These are phyloP conservation scores for Jacaranda copaia DNA, from an alignment of 257 asterid species.

Conservation along the genomic window DNA sequence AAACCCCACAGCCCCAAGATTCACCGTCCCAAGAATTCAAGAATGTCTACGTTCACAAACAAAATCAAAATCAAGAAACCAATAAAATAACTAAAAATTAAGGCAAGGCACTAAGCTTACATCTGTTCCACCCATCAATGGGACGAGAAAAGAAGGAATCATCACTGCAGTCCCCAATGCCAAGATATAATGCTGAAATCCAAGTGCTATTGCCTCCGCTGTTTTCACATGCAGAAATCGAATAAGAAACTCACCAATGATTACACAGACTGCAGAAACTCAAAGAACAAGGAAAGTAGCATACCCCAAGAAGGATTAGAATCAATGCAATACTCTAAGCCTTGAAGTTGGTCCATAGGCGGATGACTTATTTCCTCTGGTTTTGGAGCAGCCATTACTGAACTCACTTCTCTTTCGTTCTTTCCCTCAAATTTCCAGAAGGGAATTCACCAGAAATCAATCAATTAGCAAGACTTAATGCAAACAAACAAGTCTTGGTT, in stretches of 20 bases:
- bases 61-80: background rate
- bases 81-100: background rate
- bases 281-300: conserved; percentile 25
- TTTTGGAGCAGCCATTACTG: conserved; percentile 80
- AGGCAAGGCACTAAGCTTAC: conserved; percentile 49
- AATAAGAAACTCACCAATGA: background rate
- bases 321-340: conserved; percentile 96
- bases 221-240: conserved; percentile 45
- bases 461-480: conserved; percentile 21
- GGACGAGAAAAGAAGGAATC: conserved; percentile 96
- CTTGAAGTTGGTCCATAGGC: conserved; percentile 97
- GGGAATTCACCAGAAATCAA: conserved; percentile 40
- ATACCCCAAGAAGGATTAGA: conserved; percentile 99
- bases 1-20: background rate
- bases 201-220: conserved; percentile 90
- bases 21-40: no score
- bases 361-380: conserved; percentile 96
- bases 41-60: no score
- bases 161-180: conserved; percentile 94
- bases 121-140: conserved; percentile 92
- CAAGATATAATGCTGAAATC: conserved; percentile 91
- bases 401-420: conserved; percentile 27
- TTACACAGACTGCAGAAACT: background rate
- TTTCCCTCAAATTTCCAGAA: conserved; percentile 30
- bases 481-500: conserved; percentile 31